Evolutionary conservation across 805 yeast genomes (phyloP).

Genomic region (Candida parachauliodes): DNA sequence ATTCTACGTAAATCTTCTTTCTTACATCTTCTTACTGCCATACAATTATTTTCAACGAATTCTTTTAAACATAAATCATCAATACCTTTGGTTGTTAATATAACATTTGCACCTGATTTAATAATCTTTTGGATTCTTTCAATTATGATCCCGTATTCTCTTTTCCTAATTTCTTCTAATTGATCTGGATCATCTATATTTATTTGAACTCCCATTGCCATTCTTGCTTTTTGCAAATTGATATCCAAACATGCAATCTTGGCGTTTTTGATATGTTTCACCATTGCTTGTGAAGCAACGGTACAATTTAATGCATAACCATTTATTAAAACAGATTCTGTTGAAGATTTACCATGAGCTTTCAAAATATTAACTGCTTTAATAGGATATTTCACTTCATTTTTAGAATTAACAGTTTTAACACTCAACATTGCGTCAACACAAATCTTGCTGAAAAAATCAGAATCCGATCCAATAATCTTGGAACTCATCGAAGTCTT

Average conservation of each 20-base stretch:
- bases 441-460: constrained; percentile 83
- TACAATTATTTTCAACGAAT: constrained; percentile 85
- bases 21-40: constrained; percentile 96
- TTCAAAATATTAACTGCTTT: constrained; percentile 94
- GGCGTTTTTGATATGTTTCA: constrained; percentile 63
- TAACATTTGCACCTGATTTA: constrained; percentile 88
- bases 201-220: constrained; percentile 98
- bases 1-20: constrained; percentile 95
- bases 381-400: constrained; percentile 89
- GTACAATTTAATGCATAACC: constrained; percentile 98
- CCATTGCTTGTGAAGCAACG: constrained; percentile 96
- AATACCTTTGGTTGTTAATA: constrained; percentile 89
- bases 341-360: constrained; percentile 93
- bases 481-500: constrained; percentile 96
- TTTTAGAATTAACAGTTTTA: constrained; percentile 81
- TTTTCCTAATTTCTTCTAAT: constrained; percentile 84
- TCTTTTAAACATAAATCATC: constrained; percentile 90
- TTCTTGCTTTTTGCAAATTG: constrained; percentile 90
- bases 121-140: constrained; percentile 81
- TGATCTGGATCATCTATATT: constrained; percentile 97
- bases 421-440: constrained; percentile 96
- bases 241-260: constrained; percentile 86
- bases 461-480: constrained; percentile 91
- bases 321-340: constrained; percentile 79
- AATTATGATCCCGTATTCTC: constrained; percentile 81